phyloP scores from a whole-genome alignment of 257 asterid species.

The Capsicum chinense region DNA sequence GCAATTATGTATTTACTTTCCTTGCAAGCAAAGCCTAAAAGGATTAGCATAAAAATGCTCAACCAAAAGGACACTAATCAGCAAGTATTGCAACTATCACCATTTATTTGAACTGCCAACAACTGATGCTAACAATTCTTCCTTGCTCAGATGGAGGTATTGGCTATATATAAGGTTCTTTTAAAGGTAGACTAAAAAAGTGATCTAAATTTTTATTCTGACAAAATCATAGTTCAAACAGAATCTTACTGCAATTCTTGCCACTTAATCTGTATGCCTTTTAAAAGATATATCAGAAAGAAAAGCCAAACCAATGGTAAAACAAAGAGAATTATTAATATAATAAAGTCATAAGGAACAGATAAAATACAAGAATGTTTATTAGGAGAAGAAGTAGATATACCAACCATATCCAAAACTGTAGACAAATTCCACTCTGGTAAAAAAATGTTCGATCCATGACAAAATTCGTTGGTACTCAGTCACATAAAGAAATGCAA shows the following conservation, averaged over 20 bases:
- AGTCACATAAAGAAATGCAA: no score
- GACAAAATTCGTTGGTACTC: no score
- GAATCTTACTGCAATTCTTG: background rate
- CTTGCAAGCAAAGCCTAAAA: background rate
- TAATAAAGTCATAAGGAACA: background rate
- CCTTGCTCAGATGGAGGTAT: background rate
- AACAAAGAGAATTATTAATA: background rate
- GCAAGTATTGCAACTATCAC: background rate
- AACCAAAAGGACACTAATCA: background rate
- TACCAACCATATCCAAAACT: slow-evolving; percentile 61
- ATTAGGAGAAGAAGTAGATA: background rate
- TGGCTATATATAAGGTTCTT: background rate
- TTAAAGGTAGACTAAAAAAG: background rate
- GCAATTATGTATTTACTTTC: no score
- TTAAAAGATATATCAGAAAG: background rate
- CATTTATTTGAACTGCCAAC: background rate
- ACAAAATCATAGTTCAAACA: background rate
- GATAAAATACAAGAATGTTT: background rate
- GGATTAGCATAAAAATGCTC: background rate
- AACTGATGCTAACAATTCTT: background rate
- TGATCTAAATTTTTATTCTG: background rate
- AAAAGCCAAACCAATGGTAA: background rate
- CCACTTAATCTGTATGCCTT: no score
- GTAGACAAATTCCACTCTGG: no score
- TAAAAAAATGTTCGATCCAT: no score